A percentile compares a stretch with the other conserved stretches of the same genome.
Evolutionary conservation across 2,329 filamentous ascomycete species (phyloP).

Genomic region (Chaetomium globosum): DNA sequence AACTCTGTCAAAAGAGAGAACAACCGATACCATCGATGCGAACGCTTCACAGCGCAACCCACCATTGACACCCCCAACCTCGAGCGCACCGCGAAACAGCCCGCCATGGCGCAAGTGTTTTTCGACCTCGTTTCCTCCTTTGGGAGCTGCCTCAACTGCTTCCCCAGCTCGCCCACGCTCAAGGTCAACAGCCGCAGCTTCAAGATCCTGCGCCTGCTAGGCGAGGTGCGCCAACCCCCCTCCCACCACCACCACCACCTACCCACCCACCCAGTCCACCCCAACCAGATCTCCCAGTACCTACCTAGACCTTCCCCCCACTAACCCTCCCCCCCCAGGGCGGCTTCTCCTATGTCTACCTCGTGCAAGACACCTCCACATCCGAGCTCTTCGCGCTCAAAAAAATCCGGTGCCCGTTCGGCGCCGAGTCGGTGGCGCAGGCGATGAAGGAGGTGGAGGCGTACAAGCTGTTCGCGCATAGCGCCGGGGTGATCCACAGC

Average conservation of each 20-base stretch:
- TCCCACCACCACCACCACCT: too few species aligned
- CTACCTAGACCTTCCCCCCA: background rate
- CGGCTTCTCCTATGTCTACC: conserved; percentile 98
- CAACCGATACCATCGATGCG: background rate
- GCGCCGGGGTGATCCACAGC: conserved; percentile 82
- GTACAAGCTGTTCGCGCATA: conserved; percentile 83
- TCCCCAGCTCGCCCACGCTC: conserved; percentile 88
- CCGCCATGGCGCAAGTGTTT: conserved; percentile 76
- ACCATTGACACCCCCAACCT: background rate
- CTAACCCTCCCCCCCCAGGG: conserved; percentile 56
- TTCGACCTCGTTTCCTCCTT: conserved; percentile 89
- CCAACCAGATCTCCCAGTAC: background rate
- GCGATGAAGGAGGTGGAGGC: conserved; percentile 97
- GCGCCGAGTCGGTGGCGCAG: conserved; percentile 90
- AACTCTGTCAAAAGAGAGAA: too few species aligned
- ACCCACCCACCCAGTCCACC: background rate
- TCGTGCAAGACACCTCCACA: conserved; percentile 86
- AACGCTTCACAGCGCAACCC: background rate
- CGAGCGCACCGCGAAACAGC: conserved; percentile 3
- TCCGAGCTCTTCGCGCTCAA: conserved; percentile 91
- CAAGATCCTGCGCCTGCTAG: conserved; percentile 90
- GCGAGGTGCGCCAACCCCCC: conserved; percentile 68
- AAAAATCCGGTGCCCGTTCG: conserved; percentile 98
- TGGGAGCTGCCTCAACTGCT: conserved; percentile 94
- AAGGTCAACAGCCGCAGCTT: conserved; percentile 95